These are phyloP conservation scores for Lentinula edodes DNA, from an alignment of 768 basidiomycete genomes.

Conservation along the genomic window DNA sequence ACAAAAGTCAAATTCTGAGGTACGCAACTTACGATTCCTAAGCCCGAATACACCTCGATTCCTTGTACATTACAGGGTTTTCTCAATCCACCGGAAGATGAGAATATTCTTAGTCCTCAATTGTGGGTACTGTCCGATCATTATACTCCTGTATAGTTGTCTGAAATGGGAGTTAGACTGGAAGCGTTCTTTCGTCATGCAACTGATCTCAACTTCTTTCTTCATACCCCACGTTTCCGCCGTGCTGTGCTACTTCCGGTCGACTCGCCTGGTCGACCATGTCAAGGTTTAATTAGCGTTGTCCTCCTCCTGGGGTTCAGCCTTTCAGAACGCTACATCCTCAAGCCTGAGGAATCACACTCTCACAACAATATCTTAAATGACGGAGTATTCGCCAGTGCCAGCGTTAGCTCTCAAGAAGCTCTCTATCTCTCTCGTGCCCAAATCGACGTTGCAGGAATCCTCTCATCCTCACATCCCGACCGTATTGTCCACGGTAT, in stretches of 20 bases:
- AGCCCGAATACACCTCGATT: neutral
- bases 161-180: constrained; percentile 28
- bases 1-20: neutral
- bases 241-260: constrained; percentile 41
- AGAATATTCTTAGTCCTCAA: neutral
- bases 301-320: constrained; percentile 51
- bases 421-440: constrained; percentile 43
- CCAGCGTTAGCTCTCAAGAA: constrained; percentile 28
- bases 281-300: constrained; percentile 41
- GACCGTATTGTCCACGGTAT: constrained; percentile 26
- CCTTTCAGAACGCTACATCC: constrained; percentile 28
- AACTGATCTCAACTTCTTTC: constrained; percentile 61
- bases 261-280: constrained; percentile 39
- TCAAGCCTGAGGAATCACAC: neutral
- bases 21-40: neutral
- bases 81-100: neutral
- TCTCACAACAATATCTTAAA: neutral
- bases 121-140: neutral
- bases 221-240: constrained; percentile 44
- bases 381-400: neutral
- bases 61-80: neutral
- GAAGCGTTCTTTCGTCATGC: constrained; percentile 56
- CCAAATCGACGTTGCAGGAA: constrained; percentile 23
- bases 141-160: too few relatives aligned
- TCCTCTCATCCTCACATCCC: constrained; percentile 15